These are phyloP conservation scores for Nemania sp. DNA, from an alignment of 2,329 filamentous ascomycete genomes.

Conservation along the genomic window DNA sequence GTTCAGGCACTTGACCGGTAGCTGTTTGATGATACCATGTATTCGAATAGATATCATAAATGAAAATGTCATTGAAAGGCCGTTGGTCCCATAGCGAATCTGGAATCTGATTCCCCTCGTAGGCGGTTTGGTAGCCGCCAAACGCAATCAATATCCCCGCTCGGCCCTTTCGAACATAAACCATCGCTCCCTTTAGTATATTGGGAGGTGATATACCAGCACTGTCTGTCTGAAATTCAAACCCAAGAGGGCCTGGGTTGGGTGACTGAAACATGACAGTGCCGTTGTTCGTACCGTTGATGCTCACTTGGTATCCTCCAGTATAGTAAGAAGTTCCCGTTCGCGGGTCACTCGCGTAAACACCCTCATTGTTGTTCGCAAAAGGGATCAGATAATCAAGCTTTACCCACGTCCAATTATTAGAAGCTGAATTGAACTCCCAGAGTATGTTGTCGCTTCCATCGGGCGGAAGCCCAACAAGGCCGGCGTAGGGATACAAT, in stretches of 20 bases:
- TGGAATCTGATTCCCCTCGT: slow-evolving; percentile 12
- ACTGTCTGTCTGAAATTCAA: slow-evolving; percentile 26
- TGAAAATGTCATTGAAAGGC: slow-evolving; percentile 38
- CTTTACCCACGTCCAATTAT: slow-evolving; percentile 25
- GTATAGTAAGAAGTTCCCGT: slow-evolving; percentile 40
- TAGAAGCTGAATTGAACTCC: slow-evolving; percentile 36
- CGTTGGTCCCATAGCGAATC: slow-evolving; percentile 31
- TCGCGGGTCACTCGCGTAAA: slow-evolving; percentile 35
- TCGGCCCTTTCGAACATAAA: slow-evolving; percentile 38
- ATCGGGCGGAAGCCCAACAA: slow-evolving; percentile 26
- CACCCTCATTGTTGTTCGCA: slow-evolving; percentile 24
- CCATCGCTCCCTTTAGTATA: slow-evolving; percentile 40
- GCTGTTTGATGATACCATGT: slow-evolving; percentile 39
- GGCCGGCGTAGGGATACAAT: slow-evolving; percentile 36
- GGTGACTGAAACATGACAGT: slow-evolving; percentile 39
- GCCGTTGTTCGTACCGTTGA: slow-evolving; percentile 34
- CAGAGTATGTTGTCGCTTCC: slow-evolving; percentile 33
- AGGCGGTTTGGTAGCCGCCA: slow-evolving; percentile 40
- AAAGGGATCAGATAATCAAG: slow-evolving; percentile 30
- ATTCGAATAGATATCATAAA: slow-evolving; percentile 37
- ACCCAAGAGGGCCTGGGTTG: slow-evolving; percentile 21
- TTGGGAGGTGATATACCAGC: slow-evolving; percentile 30
- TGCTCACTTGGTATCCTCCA: slow-evolving; percentile 29
- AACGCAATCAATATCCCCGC: slow-evolving; percentile 39
- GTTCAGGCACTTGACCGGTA: slow-evolving; percentile 34